Base-by-base conservation (phyloP, 441 rosid genomes). In the Populus tomentosa region DNA sequence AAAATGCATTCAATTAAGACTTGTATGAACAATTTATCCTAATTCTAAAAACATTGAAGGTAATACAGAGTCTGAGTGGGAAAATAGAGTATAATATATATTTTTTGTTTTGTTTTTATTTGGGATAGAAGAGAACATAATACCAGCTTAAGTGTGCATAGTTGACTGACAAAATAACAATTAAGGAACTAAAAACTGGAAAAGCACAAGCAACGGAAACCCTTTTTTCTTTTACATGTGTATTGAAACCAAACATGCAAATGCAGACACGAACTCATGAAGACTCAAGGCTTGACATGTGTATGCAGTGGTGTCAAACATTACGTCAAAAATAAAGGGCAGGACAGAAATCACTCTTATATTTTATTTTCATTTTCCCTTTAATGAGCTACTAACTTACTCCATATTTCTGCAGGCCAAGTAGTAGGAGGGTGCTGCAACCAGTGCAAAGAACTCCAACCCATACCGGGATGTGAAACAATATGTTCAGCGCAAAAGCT, bases 321-420 rank as follows among this genome's bases (percentile, higher is more conserved):
- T 7, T 56, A 56, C 20, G 4, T 5, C 62, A 56, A 20, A 6
- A 56, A 6, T 7, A 56, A 0, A 56, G 62, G 62, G 10, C 42
- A 38, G 42, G 0, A 38, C 42, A 38, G 3, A 10, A 38, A 38
- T 10, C 11, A 38, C 42, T 38, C 42, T 38, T 0, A 38, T 38
- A 42, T 42, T 42, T 42, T 11, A 42, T 42, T 42, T 3, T 42
- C 53, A 3, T 42, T 42, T 42, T 42, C 16, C 53, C 53, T 10
- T 42, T 42, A 11, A 42, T 42, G 16, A 42, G 14, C 14, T 11
- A 42, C 16, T 42, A 28, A 67, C 21, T 74, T 87, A 91, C 96
- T 90, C 92, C 97, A 72, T 87, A 91, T 89, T 77, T 91, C 72
- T 91, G 92, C 77, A 91, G 79, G 80, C 92, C 82, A 78, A 91